phyloP scores from a whole-genome alignment of 352 stramenopile species.

The Phytopythium ostracodes region DNA sequence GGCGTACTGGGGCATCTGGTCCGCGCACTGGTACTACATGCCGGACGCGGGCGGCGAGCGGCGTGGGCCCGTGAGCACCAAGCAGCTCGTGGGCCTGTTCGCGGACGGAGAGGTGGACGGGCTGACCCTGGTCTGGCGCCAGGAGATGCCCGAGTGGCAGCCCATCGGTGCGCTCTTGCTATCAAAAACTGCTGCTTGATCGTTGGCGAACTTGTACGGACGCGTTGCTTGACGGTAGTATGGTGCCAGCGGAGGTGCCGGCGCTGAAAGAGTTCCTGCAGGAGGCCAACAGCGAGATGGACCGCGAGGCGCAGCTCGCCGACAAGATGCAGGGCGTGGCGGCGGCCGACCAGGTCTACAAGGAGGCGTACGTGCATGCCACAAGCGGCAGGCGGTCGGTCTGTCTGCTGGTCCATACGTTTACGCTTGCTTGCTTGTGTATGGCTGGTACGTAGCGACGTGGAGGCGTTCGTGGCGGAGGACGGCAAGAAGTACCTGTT shows the following conservation, averaged over 20 bases:
- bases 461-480: slow-evolving; percentile 51
- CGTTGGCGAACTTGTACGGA: no score
- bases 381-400: no score
- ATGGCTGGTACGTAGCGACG: slow-evolving; percentile 20
- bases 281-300: slow-evolving; percentile 61
- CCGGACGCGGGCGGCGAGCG: slow-evolving; percentile 21
- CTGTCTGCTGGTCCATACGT: background rate
- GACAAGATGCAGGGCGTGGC: slow-evolving; percentile 33
- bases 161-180: slow-evolving; percentile 31
- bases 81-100: slow-evolving; percentile 56
- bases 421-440: background rate
- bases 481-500: slow-evolving; percentile 72
- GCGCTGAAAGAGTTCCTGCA: slow-evolving; percentile 66
- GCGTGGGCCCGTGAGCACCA: slow-evolving; percentile 41
- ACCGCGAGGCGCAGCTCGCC: slow-evolving; percentile 45
- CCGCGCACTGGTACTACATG: slow-evolving; percentile 60
- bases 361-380: slow-evolving; percentile 43
- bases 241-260: slow-evolving; percentile 39
- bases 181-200: no score
- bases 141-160: slow-evolving; percentile 47
- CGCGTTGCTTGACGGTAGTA: no score
- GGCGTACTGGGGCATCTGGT: slow-evolving; percentile 51
- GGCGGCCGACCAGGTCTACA: slow-evolving; percentile 48
- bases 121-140: slow-evolving; percentile 67
- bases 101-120: slow-evolving; percentile 62